A percentile compares a stretch with the other conserved stretches of the same genome.
phyloP scores from a whole-genome alignment of 2,329 filamentous ascomycete species.

The Ploettnerulaceae sp. region DNA sequence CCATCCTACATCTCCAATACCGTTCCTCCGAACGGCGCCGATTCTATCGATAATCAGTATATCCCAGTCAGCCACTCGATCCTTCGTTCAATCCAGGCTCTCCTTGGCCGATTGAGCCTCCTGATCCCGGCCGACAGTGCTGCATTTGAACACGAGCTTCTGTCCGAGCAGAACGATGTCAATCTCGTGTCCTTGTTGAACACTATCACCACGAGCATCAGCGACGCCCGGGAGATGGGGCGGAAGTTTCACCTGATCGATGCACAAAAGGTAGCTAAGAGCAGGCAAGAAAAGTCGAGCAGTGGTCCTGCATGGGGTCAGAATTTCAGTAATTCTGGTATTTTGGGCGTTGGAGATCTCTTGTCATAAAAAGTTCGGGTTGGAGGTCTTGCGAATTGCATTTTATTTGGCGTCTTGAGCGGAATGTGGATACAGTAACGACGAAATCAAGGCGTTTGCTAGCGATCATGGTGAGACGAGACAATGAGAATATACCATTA shows the following conservation, averaged over 20 bases:
- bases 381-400: constrained; percentile 12
- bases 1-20: constrained; percentile 54
- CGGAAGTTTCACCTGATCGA: constrained; percentile 64
- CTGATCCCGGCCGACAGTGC: constrained; percentile 65
- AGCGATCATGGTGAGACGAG: constrained; percentile 17
- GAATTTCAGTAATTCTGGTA: constrained; percentile 10
- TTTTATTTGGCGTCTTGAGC: constrained; percentile 20
- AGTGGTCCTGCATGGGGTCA: constrained; percentile 6
- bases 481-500: constrained; percentile 17
- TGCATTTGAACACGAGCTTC: constrained; percentile 64
- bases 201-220: constrained; percentile 66
- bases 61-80: constrained; percentile 56
- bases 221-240: constrained; percentile 66
- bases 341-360: constrained; percentile 24
- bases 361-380: constrained; percentile 13
- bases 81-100: constrained; percentile 81
- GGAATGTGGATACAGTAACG: constrained; percentile 5
- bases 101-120: constrained; percentile 77
- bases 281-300: constrained; percentile 9
- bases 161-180: constrained; percentile 80
- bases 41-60: constrained; percentile 25
- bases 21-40: constrained; percentile 33
- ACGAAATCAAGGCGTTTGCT: constrained; percentile 20
- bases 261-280: constrained; percentile 11
- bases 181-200: constrained; percentile 72